Evolutionary conservation across 164 flowering plant genomes (phyloP), one percentile per base, ranked within the genome.

Genomic region (Umbilicus rupestris): DNA sequence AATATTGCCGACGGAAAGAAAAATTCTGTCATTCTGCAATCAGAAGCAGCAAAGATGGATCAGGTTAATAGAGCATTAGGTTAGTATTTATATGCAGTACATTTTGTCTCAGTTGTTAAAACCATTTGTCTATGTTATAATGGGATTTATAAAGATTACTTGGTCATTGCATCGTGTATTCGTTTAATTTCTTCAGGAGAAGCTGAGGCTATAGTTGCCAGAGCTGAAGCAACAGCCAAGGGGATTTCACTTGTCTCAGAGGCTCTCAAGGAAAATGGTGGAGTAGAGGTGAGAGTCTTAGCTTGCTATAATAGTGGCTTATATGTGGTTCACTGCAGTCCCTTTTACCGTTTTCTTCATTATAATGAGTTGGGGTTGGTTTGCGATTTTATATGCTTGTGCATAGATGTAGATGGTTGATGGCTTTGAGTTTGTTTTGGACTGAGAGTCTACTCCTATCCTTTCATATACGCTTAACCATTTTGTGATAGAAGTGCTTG

Each of bases 121-220:
- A 26, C 28, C 7, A 7, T 11, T 55, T 28, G 4, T 29, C 4
- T 26, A 19, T 55, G 60, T 55, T 10, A 15, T 55, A n/a, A 14
- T 28, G 33, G 29, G 19, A 55, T 55, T 55, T 52, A 3, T 7
- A 55, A n/a, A 28, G 3, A 5, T 7, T 28, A 28, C 29, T 26
- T 20, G 58, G 30, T 52, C 24, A 24, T 24, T 52, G 15, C 58
- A 0, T 26, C 58, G 12, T 52, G 16, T 52, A 20, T 22, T 50
- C 30, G 1, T 11, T 55, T 26, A 28, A 55, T 11, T 55, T 55
- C 24, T 63, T 68, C 79, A 94, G 99, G 99, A 74, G 97, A 87
- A 70, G 99, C 97, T 0, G 88, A 85, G 69, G 96, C 99, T 12
- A 91, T 89, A 60, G 74, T 84, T 66, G 89, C 88, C 59, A 78